Percentiles rank a stretch among this genome's conserved stretches.
Evolutionary conservation across 2,329 filamentous ascomycete species (phyloP).

Genomic region (Alternaria dauci): DNA sequence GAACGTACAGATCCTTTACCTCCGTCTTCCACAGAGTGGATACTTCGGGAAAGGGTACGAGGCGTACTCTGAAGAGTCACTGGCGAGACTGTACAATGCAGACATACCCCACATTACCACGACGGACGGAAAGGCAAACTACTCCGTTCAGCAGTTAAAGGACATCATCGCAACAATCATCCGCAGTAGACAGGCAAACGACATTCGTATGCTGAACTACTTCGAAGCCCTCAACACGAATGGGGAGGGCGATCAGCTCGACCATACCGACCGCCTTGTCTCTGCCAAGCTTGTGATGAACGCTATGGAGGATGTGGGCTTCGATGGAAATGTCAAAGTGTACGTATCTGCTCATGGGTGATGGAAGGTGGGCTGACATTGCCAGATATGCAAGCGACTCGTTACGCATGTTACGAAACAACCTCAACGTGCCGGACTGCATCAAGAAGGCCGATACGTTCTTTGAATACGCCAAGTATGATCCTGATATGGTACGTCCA

Average conservation of each 20-base stretch:
- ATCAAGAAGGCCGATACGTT: slow-evolving; percentile 22
- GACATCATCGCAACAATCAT: slow-evolving; percentile 28
- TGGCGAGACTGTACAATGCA: slow-evolving; percentile 33
- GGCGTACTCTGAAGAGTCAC: slow-evolving; percentile 19
- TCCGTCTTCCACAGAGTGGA: slow-evolving; percentile 37
- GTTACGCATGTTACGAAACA: slow-evolving; percentile 15
- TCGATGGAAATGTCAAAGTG: slow-evolving; percentile 22
- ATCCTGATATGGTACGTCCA: slow-evolving; percentile 30
- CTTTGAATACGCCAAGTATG: slow-evolving; percentile 33
- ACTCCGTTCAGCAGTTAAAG: slow-evolving; percentile 31
- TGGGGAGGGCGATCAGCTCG: slow-evolving; percentile 17
- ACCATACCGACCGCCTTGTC: slow-evolving; percentile 39
- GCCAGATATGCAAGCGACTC: slow-evolving; percentile 32
- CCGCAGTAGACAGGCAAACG: slow-evolving; percentile 19
- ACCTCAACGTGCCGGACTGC: slow-evolving; percentile 9
- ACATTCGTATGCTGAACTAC: slow-evolving; percentile 35
- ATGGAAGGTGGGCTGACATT: not conserved
- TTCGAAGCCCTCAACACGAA: slow-evolving; percentile 23
- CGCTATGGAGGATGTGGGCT: slow-evolving; percentile 24
- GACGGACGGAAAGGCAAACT: slow-evolving; percentile 28
- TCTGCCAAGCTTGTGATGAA: slow-evolving; percentile 40
- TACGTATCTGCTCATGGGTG: slow-evolving; percentile 9
- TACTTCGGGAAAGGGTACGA: slow-evolving; percentile 31
- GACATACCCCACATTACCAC: slow-evolving; percentile 28
- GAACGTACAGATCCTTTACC: slow-evolving; percentile 37